Percentiles rank a stretch among this genome's conserved stretches.
phyloP scores from a whole-genome alignment of 2,329 filamentous ascomycete genomes.

The Hypoxylon sp. region DNA sequence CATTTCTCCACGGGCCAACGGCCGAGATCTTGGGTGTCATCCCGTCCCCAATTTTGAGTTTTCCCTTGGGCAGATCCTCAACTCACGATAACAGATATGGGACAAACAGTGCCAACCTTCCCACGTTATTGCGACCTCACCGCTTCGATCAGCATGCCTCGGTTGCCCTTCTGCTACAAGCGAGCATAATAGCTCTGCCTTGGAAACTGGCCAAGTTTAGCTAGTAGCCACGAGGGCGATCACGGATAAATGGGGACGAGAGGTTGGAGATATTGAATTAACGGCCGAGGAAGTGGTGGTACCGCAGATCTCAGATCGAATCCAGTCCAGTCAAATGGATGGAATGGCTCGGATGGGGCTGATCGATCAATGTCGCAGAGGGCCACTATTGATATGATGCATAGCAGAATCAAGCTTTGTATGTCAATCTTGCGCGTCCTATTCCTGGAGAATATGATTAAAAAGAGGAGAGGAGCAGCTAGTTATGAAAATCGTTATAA shows the following conservation, averaged over 20 bases:
- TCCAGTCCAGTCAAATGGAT: constrained; percentile 10
- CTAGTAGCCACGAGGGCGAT: constrained; percentile 3
- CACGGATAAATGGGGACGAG: constrained; percentile 11
- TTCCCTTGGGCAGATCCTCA: constrained; percentile 20
- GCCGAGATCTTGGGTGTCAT: constrained; percentile 34
- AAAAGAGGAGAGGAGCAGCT: constrained; percentile 8
- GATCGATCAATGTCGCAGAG: constrained; percentile 30
- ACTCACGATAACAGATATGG: constrained; percentile 10
- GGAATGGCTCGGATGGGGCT: constrained; percentile 21
- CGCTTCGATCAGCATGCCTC: neutral
- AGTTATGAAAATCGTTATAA: constrained; percentile 41
- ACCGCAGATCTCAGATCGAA: constrained; percentile 30
- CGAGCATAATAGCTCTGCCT: constrained; percentile 10
- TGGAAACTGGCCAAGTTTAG: constrained; percentile 15
- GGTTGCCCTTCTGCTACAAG: neutral
- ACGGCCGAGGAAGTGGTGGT: constrained; percentile 16
- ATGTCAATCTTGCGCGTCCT: constrained; percentile 25
- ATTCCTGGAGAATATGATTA: constrained; percentile 3
- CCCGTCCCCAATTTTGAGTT: constrained; percentile 25
- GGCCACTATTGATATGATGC: constrained; percentile 37
- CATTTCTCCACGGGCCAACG: constrained; percentile 30
- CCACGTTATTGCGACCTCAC: neutral
- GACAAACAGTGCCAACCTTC: constrained; percentile 7
- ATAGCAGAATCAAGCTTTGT: constrained; percentile 40
- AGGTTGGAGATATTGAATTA: constrained; percentile 8